phyloP scores from a whole-genome alignment of 2,329 filamentous ascomycete genomes.

The Xylariaceae sp. region DNA sequence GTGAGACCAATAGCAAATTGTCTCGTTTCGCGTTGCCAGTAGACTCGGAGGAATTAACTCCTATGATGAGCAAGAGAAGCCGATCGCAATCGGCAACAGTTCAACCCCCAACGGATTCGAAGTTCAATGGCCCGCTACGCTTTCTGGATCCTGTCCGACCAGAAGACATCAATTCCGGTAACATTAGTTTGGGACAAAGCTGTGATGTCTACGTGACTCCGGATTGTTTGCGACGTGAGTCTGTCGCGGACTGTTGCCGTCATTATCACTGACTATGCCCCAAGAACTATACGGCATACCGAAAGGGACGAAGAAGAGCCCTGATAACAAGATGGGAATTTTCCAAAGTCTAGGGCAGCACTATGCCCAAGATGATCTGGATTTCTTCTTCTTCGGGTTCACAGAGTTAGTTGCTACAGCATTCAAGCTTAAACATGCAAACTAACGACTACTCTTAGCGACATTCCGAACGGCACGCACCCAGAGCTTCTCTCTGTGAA shows the following conservation, averaged over 20 bases:
- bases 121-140: constrained; percentile 19
- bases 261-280: not conserved
- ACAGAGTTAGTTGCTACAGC: constrained; percentile 21
- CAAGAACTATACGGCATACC: constrained; percentile 37
- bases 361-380: constrained; percentile 40
- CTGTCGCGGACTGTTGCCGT: not conserved
- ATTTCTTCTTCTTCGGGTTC: constrained; percentile 35
- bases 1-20: not conserved
- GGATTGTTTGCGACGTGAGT: constrained; percentile 28
- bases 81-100: constrained; percentile 2
- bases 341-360: constrained; percentile 40
- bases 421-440: not conserved
- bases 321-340: constrained; percentile 41
- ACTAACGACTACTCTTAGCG: constrained; percentile 13
- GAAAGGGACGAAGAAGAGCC: constrained; percentile 27
- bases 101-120: constrained; percentile 13
- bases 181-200: constrained; percentile 20
- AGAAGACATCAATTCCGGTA: constrained; percentile 19
- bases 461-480: constrained; percentile 38
- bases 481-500: constrained; percentile 36
- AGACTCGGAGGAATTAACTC: constrained; percentile 6
- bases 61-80: constrained; percentile 18
- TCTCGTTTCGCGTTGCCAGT: constrained; percentile 3
- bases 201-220: constrained; percentile 28
- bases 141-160: constrained; percentile 24